Percentiles rank a stretch among this genome's conserved stretches.
Conservation (phyloP, 768 basidiomycete species). For the Suillus ampliporus region DNA sequence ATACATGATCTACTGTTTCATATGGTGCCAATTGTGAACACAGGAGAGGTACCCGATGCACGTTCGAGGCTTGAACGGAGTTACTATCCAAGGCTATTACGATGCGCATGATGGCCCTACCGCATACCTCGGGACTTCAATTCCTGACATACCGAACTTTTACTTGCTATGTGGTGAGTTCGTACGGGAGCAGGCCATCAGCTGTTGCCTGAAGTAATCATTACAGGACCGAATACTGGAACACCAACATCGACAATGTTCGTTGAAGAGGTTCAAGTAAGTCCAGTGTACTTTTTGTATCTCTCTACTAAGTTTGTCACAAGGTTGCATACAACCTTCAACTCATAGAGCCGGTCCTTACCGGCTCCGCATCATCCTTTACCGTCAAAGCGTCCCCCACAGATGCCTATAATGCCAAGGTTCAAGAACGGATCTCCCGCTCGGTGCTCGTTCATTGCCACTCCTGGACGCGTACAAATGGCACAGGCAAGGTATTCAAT, state of each 20-base stretch:
- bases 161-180: slow-evolving; percentile 35
- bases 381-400: slow-evolving; percentile 27
- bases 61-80: slow-evolving; percentile 29
- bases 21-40: background rate
- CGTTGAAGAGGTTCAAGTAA: slow-evolving; percentile 34
- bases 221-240: slow-evolving; percentile 31
- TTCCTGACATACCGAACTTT: slow-evolving; percentile 44
- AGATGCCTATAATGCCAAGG: slow-evolving; percentile 30
- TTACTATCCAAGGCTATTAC: slow-evolving; percentile 33
- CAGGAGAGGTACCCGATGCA: slow-evolving; percentile 28
- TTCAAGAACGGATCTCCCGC: slow-evolving; percentile 23
- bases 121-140: slow-evolving; percentile 36
- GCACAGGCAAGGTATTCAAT: slow-evolving; percentile 42
- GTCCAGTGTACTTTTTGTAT: slow-evolving; percentile 7
- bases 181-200: background rate
- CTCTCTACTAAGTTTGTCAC: background rate
- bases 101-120: slow-evolving; percentile 35
- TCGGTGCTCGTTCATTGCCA: slow-evolving; percentile 35
- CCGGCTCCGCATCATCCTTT: slow-evolving; percentile 27
- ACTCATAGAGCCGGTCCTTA: slow-evolving; percentile 34
- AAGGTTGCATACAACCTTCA: slow-evolving; percentile 35
- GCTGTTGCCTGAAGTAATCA: background rate
- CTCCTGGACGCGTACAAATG: slow-evolving; percentile 49
- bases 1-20: background rate
- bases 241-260: slow-evolving; percentile 29